A percentile compares a stretch with the other conserved stretches of the same genome.
These are phyloP conservation scores for Phytophthora pluvialis DNA, from an alignment of 352 stramenopile genomes.

Conservation along the genomic window DNA sequence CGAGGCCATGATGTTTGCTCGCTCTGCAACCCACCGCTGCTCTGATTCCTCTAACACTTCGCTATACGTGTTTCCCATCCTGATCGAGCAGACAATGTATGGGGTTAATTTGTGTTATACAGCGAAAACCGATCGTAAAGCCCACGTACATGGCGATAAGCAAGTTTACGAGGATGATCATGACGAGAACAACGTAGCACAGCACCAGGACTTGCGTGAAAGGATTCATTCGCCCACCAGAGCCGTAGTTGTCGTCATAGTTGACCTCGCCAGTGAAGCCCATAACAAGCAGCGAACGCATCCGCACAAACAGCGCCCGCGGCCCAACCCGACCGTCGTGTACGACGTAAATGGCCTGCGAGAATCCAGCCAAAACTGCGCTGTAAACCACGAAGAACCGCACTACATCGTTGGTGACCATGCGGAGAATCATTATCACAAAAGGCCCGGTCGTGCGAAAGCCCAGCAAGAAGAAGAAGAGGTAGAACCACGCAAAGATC, in stretches of 20 bases:
- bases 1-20: slow-evolving; percentile 69
- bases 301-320: slow-evolving; percentile 41
- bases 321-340: slow-evolving; percentile 48
- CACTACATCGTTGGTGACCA: slow-evolving; percentile 66
- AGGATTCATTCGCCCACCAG: slow-evolving; percentile 45
- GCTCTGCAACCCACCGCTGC: slow-evolving; percentile 68
- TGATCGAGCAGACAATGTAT: slow-evolving; percentile 8
- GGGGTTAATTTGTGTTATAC: not conserved
- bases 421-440: slow-evolving; percentile 72
- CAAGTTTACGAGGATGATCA: slow-evolving; percentile 71
- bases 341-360: slow-evolving; percentile 62
- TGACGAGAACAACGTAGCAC: slow-evolving; percentile 66
- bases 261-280: slow-evolving; percentile 68
- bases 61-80: slow-evolving; percentile 75
- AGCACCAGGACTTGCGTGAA: slow-evolving; percentile 63
- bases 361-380: slow-evolving; percentile 61
- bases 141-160: slow-evolving; percentile 64
- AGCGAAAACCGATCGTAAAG: not conserved
- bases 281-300: slow-evolving; percentile 57
- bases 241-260: slow-evolving; percentile 65
- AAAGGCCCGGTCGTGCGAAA: slow-evolving; percentile 70
- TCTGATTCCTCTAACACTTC: slow-evolving; percentile 64
- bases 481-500: slow-evolving; percentile 67
- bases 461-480: slow-evolving; percentile 73
- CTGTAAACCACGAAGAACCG: slow-evolving; percentile 67